Conservation (phyloP, 768 basidiomycete genomes). For the Porpolomopsis calyptriformis region DNA sequence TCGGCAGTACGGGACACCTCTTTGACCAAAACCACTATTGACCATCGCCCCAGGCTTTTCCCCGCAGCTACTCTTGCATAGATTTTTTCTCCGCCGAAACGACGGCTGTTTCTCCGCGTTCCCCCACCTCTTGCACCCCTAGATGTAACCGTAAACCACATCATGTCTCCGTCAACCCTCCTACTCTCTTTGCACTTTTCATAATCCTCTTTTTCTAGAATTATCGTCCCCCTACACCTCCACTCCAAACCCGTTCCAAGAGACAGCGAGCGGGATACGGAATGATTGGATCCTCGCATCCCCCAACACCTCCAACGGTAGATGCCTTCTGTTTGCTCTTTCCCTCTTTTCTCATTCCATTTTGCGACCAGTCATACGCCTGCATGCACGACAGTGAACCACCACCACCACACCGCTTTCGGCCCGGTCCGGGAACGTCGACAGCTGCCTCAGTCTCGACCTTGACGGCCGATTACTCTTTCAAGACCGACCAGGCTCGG, state of each 20-base stretch:
- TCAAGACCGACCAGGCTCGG: slow-evolving; percentile 27
- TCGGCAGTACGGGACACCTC: background rate
- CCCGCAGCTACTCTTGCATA: background rate
- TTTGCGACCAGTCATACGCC: background rate
- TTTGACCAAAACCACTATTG: background rate
- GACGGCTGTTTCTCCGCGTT: background rate
- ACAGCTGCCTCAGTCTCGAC: background rate
- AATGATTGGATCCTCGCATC: slow-evolving; percentile 7
- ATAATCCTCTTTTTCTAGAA: slow-evolving; percentile 20
- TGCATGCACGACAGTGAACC: too few relatives aligned
- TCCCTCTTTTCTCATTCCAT: background rate
- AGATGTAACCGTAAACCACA: slow-evolving; percentile 14
- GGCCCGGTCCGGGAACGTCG: too few relatives aligned
- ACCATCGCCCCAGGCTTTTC: background rate
- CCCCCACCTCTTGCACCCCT: background rate
- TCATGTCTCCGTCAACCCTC: slow-evolving; percentile 12
- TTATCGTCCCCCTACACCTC: slow-evolving; percentile 53
- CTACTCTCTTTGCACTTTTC: background rate
- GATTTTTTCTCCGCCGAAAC: background rate
- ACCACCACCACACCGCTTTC: too few relatives aligned
- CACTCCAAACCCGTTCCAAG: slow-evolving; percentile 29
- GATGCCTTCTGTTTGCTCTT: background rate
- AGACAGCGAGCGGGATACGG: slow-evolving; percentile 22
- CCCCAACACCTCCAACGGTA: background rate
- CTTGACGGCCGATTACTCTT: slow-evolving; percentile 19